Evolutionary conservation across 2,329 filamentous ascomycete species (phyloP), one percentile per base, ranked within the genome.

Genomic region (Neonectria punicea): DNA sequence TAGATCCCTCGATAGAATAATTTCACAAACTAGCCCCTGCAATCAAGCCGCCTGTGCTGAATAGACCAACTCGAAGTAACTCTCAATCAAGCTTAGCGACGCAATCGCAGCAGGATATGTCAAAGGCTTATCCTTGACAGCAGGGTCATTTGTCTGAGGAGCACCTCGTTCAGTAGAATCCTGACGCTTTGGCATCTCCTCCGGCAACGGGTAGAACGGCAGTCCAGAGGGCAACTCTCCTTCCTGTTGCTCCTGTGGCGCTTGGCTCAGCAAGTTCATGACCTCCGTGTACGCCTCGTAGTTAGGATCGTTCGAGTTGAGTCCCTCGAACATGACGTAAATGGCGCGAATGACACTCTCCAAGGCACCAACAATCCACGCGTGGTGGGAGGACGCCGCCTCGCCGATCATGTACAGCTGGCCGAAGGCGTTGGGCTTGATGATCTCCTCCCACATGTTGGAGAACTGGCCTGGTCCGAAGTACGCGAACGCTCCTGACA

Each of bases 351-450:
- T 7, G 30, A 51, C 53, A 34, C 53, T 62, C 8, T 62, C 53
- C 11, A 62, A 14, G 1, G 59, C 59, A 8, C 59, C 53, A 3
- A 62, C 44, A 9, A 62, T 47, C 59, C 53, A 62, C 10, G 59
- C 53, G 39, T 56, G 46, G 16, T 62, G 59, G 20, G 30, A 58
- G 14, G 65, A 65, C 1, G 65, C 44, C 2, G 67, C 65, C 11
- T 68, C 65, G 7, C 67, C 61, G 0, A 57, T 58, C 2, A 68
- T 68, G 14, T 59, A 32, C n/a, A 68, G 46, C 20, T 68, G 61
- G 2, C 65, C 67, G 1, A 58, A 64, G 5, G 65, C 61, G 5
- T 59, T 54, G 5, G 65, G 65, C 16, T 59, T 54, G n/a, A 60
- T 68, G 0, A 68, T 49, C 22, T 56, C 32, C 7, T 56, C 53